phyloP scores from a whole-genome alignment of 169 alveolate species.

The Babesia caballi region DNA sequence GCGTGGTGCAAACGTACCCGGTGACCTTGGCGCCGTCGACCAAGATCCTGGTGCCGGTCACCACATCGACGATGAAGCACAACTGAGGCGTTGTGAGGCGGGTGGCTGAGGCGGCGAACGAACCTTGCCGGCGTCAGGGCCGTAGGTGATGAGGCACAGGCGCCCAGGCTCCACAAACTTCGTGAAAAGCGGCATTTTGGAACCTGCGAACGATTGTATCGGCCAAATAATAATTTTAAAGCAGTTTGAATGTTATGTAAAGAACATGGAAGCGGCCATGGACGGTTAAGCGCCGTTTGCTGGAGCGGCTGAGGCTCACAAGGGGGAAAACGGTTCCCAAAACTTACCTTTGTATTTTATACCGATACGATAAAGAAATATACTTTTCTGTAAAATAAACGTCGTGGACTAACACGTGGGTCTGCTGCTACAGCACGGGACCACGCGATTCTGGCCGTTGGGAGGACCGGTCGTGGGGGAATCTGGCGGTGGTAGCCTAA shows the following conservation, averaged over 20 bases:
- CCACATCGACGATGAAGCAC: slow-evolving; percentile 86
- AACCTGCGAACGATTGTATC: not conserved
- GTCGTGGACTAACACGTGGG: too few relatives aligned
- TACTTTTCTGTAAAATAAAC: not conserved
- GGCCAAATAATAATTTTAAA: not conserved
- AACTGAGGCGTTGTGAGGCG: slow-evolving; percentile 58
- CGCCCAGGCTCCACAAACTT: slow-evolving; percentile 92
- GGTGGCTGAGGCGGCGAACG: not conserved
- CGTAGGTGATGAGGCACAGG: slow-evolving; percentile 86
- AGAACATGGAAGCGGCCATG: not conserved
- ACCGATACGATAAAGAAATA: not conserved
- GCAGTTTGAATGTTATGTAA: not conserved
- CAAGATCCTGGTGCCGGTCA: slow-evolving; percentile 83
- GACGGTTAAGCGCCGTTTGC: not conserved
- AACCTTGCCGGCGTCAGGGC: slow-evolving; percentile 91
- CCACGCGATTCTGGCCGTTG: not conserved
- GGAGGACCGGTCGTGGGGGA: slow-evolving; percentile 21
- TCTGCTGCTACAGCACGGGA: too few relatives aligned
- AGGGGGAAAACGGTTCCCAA: not conserved
- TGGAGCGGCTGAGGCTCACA: not conserved
- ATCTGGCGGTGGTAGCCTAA: not conserved
- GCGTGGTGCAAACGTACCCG: slow-evolving; percentile 61
- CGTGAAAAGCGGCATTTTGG: slow-evolving; percentile 78
- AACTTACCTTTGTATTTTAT: slow-evolving; percentile 7
- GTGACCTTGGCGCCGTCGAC: slow-evolving; percentile 88